Base-by-base conservation (phyloP, 2,329 filamentous ascomycete species). In the Colletotrichum acutatum region DNA sequence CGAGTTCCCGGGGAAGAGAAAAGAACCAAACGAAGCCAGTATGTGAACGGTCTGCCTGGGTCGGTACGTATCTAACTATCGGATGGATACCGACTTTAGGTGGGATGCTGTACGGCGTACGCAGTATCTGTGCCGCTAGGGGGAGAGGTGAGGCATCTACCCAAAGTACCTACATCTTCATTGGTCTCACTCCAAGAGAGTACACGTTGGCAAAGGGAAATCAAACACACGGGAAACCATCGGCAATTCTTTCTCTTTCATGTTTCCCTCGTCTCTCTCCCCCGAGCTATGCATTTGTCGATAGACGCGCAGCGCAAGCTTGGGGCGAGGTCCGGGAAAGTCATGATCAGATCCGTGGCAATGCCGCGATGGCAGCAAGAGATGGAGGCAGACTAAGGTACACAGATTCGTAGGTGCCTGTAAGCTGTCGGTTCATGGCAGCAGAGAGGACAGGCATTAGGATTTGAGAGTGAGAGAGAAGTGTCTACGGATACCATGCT, bases 241-340 rank as follows among this genome's bases (percentile, higher is more conserved):
- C 30, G 53, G 42, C 54, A 61, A 19, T 28, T 37, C 34, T 66
- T 59, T 66, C 52, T 46, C 42, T 59, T 59, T 61, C 24, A 16
- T 24, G 16, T 37, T 28, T 53, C 30, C 57, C 49, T 74, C 52
- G 58, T 49, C 32, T 32, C 34, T 37, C 57, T n/a, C n/a, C n/a
- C n/a, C n/a, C 56, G 54, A 56, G 46, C 56, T 65, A 71, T 52
- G 24, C 46, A 71, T 32, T 34, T 26, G 53, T 49, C 30, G 53
- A 62, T 42, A 24, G 54, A 37, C 37, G 42, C 16, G 12, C 37
- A 60, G 54, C 22, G 32, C 34, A 54, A 49, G 6, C 53, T 53
- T 52, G 42, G 71, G 49, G 46, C 32, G 37, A 66, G 57, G 62
- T 58, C 46, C 63, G 53, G 19, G n/a, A 57, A 34, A 65, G 5